Base-by-base conservation (phyloP, 306 rosid genomes). In the Cucumis sativus region DNA sequence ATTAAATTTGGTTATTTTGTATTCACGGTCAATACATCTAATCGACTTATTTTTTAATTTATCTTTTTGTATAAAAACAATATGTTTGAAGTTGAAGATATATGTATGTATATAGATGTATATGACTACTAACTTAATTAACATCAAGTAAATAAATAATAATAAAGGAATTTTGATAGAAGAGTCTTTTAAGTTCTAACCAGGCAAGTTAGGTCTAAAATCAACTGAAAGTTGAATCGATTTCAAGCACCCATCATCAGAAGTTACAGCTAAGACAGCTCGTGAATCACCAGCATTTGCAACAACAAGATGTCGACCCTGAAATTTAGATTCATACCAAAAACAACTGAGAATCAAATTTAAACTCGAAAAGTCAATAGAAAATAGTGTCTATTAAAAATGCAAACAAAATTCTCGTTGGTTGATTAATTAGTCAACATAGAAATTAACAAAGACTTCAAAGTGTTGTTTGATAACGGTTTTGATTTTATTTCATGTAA, bases 271-370 rank as follows among this genome's bases (percentile, higher is more conserved):
- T 77, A 95, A 80, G 18, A 95, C 99, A 61, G 99, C 97, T 9
- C 99, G 93, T 64, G 99, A 95, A 64, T 95, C 99, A 0, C 99
- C 99, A 16, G 92, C 99, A 77, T 95, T 95, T 60, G 97, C 96
- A 77, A 92, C 69, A 5, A 90, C 65, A 49, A 95, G 64, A 18
- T 81, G 78, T 8, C 89, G 96, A 43, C 99, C 99, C 99, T 95
- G 77, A 54, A 7, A 4, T 45, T 21, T 12, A 20, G 23, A 15
- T 16, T 40, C 54, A 67, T 4, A 69, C 28, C 37, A 69, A 43
- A 23, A 69, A 69, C 35, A 51, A 30, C 52, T 33, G 4, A 33
- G 37, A 11, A 47, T 16, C 6, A 47, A 3, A 33, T 3, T 33
- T 33, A 33, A 33, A 33, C 57, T 8, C 57, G 2, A 52, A 15